Conservation (phyloP, 2,329 filamentous ascomycete genomes). For the Arthrobotrys sinensis region DNA sequence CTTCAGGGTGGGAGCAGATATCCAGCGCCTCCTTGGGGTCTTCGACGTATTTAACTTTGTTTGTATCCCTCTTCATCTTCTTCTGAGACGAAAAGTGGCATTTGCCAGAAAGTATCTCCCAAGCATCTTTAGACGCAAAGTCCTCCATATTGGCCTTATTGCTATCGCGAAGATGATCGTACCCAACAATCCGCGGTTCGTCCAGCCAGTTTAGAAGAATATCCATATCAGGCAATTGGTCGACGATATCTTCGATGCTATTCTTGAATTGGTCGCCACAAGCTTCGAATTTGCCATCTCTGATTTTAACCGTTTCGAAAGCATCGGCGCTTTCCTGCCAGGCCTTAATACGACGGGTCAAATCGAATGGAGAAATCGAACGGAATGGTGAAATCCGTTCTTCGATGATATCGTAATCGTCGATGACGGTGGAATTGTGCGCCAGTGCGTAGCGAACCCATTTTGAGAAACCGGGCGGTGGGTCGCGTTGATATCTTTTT, state of each 20-base stretch:
- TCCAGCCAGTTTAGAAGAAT: constrained; percentile 65
- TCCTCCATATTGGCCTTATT: constrained; percentile 66
- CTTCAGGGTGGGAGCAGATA: constrained; percentile 70
- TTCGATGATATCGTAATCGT: constrained; percentile 71
- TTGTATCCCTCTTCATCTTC: background rate
- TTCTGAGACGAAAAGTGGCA: constrained; percentile 65
- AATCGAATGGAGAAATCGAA: constrained; percentile 41
- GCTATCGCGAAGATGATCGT: constrained; percentile 67
- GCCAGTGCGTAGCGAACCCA: constrained; percentile 70
- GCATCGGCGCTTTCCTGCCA: constrained; percentile 37
- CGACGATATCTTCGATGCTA: constrained; percentile 48
- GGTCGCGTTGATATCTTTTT: constrained; percentile 68
- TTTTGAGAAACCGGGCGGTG: constrained; percentile 70
- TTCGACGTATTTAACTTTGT: constrained; percentile 62
- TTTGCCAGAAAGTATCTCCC: constrained; percentile 70
- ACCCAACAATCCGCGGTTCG: constrained; percentile 65
- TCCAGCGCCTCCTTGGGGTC: constrained; percentile 64
- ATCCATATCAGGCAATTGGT: constrained; percentile 61
- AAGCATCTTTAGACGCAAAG: constrained; percentile 63
- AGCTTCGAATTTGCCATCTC: constrained; percentile 65
- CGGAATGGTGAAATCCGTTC: constrained; percentile 68
- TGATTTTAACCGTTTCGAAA: constrained; percentile 64
- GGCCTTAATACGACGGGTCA: constrained; percentile 31
- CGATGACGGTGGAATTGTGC: constrained; percentile 70
- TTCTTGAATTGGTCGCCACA: constrained; percentile 36